Evolutionary conservation across 2,329 filamentous ascomycete genomes (phyloP).

Genomic region (Ophiostoma himal-ulmi): DNA sequence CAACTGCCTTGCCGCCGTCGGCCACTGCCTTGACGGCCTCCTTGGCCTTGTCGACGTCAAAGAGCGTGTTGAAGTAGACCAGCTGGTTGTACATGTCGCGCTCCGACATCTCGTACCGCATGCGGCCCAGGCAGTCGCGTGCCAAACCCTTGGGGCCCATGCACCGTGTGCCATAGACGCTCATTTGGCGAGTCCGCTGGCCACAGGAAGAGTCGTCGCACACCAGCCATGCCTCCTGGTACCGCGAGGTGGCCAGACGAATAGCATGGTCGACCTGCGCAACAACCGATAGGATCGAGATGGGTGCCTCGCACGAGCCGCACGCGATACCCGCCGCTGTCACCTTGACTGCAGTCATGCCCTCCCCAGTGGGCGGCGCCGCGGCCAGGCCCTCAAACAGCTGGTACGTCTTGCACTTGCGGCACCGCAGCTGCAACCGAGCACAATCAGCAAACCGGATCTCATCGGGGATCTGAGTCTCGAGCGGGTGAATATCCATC

Average conservation of each 20-base stretch:
- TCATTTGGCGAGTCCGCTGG: slow-evolving; percentile 82
- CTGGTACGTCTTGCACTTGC: slow-evolving; percentile 66
- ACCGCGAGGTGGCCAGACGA: slow-evolving; percentile 68
- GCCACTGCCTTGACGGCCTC: slow-evolving; percentile 34
- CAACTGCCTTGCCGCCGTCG: slow-evolving; percentile 23
- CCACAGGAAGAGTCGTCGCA: slow-evolving; percentile 88
- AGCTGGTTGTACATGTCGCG: slow-evolving; percentile 93
- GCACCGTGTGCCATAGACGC: slow-evolving; percentile 85
- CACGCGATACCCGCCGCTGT: slow-evolving; percentile 73
- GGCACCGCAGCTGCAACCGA: slow-evolving; percentile 72
- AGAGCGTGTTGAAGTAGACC: slow-evolving; percentile 76
- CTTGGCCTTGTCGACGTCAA: slow-evolving; percentile 76
- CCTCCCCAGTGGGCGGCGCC: background rate
- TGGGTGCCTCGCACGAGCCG: slow-evolving; percentile 56
- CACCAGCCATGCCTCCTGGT: slow-evolving; percentile 88
- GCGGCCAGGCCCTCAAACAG: slow-evolving; percentile 66
- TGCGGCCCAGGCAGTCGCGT: slow-evolving; percentile 75
- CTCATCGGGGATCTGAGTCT: slow-evolving; percentile 88
- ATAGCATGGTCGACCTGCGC: slow-evolving; percentile 85
- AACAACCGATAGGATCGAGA: slow-evolving; percentile 68
- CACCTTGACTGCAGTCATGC: slow-evolving; percentile 40
- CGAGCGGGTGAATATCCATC: slow-evolving; percentile 78
- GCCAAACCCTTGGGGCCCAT: slow-evolving; percentile 81
- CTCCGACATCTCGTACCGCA: slow-evolving; percentile 83
- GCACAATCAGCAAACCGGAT: slow-evolving; percentile 80